Base-by-base conservation (phyloP, 768 basidiomycete genomes). In the Imleria badia region DNA sequence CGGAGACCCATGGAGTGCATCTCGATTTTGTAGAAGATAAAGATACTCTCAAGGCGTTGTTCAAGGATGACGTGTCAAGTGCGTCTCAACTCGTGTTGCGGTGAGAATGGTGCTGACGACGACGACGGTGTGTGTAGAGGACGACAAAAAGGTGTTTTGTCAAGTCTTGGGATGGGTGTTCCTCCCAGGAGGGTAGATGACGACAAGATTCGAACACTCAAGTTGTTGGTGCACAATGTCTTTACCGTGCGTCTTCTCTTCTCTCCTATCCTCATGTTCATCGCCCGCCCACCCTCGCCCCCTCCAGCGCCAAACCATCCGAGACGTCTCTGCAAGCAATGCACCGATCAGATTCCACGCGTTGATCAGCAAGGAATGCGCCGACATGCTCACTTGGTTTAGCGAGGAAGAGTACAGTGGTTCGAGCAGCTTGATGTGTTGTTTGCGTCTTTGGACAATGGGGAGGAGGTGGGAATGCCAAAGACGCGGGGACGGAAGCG, bases 401-500 rank as follows among this genome's bases (percentile, higher is more conserved):
- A 83, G 78, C 55, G 87, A 90, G 63, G 86, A 81, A 35, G 87
- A 91, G 40, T 85, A 82, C 54, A 86, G 54, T 76, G 86, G 51
- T 74, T 91, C 5, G 81, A 84, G 49, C 74, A 81, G 30, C 77
- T 89, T 26, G 78, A 82, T 38, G 78, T 81, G 1, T 62, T 89
- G 26, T 91, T 91, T 64, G n/a, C n/a, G n/a, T 87, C 87, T 66
- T 62, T 91, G 66, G 89, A 91, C 59, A 81, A 85, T 8, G 81
- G 79, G 9, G 84, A 86, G 38, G 72, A n/a, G n/a, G n/a, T n/a
- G 73, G 69, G 52, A 78, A 71, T n/a, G n/a, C n/a, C n/a, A n/a
- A n/a, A n/a, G n/a, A n/a, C n/a, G n/a, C n/a, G n/a, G n/a, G n/a
- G n/a, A 60, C 59, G 79, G 72, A 68, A 82, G 66, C 72, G 87